A percentile compares a stretch with the other conserved stretches of the same genome.
These are phyloP conservation scores for Penicillium sp. DNA, from an alignment of 2,329 filamentous ascomycete species.

Conservation along the genomic window DNA sequence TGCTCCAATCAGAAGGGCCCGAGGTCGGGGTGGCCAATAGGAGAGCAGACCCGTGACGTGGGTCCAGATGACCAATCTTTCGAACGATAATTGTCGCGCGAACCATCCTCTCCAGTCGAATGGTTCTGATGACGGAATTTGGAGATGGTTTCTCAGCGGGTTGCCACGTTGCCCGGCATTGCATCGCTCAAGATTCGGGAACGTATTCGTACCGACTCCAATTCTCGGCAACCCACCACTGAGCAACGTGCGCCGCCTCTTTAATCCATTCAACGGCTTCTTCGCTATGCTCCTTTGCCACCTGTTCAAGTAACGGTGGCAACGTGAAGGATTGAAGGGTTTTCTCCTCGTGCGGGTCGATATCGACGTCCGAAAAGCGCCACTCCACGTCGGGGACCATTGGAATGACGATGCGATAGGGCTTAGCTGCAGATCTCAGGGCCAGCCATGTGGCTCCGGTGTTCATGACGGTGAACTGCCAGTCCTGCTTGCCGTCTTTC, in stretches of 20 bases:
- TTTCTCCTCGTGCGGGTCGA: slow-evolving; percentile 36
- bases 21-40: background rate
- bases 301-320: slow-evolving; percentile 24
- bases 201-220: slow-evolving; percentile 21
- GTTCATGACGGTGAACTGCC: slow-evolving; percentile 38
- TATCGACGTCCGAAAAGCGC: slow-evolving; percentile 34
- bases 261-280: slow-evolving; percentile 36
- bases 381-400: slow-evolving; percentile 67
- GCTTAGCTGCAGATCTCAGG: slow-evolving; percentile 75
- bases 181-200: slow-evolving; percentile 5
- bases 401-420: slow-evolving; percentile 67
- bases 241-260: slow-evolving; percentile 37
- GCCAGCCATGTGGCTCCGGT: slow-evolving; percentile 51
- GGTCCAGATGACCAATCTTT: background rate
- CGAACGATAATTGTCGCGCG: too few relatives aligned
- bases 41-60: background rate
- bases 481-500: slow-evolving; percentile 35
- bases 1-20: background rate
- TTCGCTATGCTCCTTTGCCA: slow-evolving; percentile 29
- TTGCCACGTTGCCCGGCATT: background rate
- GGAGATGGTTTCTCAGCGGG: background rate
- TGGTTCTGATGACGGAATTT: background rate
- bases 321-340: slow-evolving; percentile 35
- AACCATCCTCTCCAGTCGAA: background rate
- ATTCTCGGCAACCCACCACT: slow-evolving; percentile 42